Evolutionary conservation across 1,284 basidiomycete species (phyloP).

Genomic region (Filobasidium uniguttulatum): DNA sequence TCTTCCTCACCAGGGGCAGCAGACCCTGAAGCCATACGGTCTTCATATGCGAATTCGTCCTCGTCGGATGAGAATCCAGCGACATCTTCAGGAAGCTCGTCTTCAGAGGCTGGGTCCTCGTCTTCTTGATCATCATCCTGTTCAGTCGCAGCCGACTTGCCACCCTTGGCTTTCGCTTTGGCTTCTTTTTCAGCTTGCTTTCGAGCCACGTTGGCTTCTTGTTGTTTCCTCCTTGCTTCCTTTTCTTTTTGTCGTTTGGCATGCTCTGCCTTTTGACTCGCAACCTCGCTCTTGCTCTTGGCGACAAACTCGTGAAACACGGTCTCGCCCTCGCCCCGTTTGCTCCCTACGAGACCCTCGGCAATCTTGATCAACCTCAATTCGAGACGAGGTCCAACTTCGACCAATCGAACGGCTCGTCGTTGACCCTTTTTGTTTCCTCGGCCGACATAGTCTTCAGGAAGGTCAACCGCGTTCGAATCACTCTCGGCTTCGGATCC

Average conservation of each 20-base stretch:
- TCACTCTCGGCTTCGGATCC: conserved; percentile 65
- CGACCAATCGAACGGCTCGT: conserved; percentile 79
- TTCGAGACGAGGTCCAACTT: conserved; percentile 93
- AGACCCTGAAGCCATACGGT: conserved; percentile 22
- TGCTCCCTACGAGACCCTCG: conserved; percentile 70
- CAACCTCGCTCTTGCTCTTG: conserved; percentile 60
- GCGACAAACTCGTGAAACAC: conserved; percentile 86
- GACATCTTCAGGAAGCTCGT: conserved; percentile 37
- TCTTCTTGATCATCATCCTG: conserved; percentile 37
- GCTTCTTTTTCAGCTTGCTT: conserved; percentile 47
- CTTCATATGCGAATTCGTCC: conserved; percentile 38
- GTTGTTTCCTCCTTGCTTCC: conserved; percentile 65
- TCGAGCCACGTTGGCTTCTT: conserved; percentile 69
- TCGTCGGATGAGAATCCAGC: conserved; percentile 33
- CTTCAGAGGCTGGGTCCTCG: conserved; percentile 35
- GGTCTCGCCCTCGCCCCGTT: conserved; percentile 57
- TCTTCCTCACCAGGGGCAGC: conserved; percentile 19
- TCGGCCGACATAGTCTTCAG: conserved; percentile 84
- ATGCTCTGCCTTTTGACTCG: conserved; percentile 55
- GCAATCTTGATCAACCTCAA: conserved; percentile 83
- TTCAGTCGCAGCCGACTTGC: conserved; percentile 34
- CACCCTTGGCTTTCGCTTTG: conserved; percentile 26
- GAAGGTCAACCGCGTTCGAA: conserved; percentile 53
- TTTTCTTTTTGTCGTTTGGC: conserved; percentile 59
- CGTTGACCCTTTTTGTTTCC: conserved; percentile 83